These are phyloP conservation scores for Achaetomiella virescens DNA, from an alignment of 495 filamentous ascomycete species.

Conservation along the genomic window DNA sequence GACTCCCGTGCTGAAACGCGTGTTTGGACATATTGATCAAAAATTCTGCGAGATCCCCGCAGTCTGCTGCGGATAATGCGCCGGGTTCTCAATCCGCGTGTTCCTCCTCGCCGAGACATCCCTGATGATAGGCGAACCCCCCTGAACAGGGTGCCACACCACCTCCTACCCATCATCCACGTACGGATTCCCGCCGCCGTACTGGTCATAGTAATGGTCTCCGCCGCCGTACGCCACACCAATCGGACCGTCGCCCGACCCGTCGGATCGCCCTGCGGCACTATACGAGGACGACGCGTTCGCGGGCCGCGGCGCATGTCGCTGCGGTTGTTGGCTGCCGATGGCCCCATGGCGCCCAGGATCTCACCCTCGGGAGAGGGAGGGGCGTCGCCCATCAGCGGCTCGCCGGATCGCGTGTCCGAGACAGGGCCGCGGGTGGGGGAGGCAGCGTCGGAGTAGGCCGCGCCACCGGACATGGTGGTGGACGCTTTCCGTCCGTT, in stretches of 20 bases:
- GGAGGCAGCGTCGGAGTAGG: slow-evolving; percentile 69
- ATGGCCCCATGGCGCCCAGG: slow-evolving; percentile 64
- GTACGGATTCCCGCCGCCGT: slow-evolving; percentile 45
- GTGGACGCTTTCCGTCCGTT: slow-evolving; percentile 77
- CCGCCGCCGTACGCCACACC: slow-evolving; percentile 41
- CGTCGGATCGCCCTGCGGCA: slow-evolving; percentile 71
- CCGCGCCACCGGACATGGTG: slow-evolving; percentile 70
- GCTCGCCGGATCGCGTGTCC: slow-evolving; percentile 67
- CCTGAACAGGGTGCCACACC: no score
- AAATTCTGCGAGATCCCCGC: slow-evolving; percentile 99
- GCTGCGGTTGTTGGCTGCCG: slow-evolving; percentile 54
- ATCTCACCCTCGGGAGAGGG: slow-evolving; percentile 64
- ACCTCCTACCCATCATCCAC: slow-evolving; percentile 28
- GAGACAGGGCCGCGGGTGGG: slow-evolving; percentile 62
- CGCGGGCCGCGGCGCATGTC: slow-evolving; percentile 86
- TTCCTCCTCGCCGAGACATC: slow-evolving; percentile 88
- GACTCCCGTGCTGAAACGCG: no score
- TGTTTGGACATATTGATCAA: no score
- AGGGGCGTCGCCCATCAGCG: slow-evolving; percentile 52
- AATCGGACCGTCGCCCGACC: slow-evolving; percentile 63
- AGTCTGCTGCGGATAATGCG: slow-evolving; percentile 81
- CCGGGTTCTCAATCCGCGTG: slow-evolving; percentile 85
- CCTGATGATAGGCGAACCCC: slow-evolving; percentile 74
- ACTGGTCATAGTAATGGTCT: slow-evolving; percentile 46
- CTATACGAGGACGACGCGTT: slow-evolving; percentile 98